Evolutionary conservation across 495 filamentous ascomycete species (phyloP), one percentile per base, ranked within the genome.

Genomic region (Podospora anserina): DNA sequence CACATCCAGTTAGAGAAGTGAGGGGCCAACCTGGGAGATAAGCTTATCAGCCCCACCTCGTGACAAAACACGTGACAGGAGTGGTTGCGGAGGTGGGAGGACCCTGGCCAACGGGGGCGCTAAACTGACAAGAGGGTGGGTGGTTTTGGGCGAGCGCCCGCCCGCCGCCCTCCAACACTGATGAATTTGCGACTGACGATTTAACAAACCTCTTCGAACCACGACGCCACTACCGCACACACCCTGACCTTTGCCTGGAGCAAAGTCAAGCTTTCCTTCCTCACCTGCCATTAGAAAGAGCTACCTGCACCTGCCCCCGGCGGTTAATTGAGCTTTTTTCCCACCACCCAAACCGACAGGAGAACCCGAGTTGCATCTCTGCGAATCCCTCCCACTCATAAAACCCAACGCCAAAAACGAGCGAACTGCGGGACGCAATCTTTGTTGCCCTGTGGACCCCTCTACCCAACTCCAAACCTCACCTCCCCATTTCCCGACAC

Each of bases 211-310:
- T 63, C 44, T 20, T 7, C 30, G 30, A 64, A 68, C 65, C 58
- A 69, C 66, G 30, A 27, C 32, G 28, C 65, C 26, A 65, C 67
- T 65, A 58, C 23, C 15, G 23, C 55, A 58, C 55, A 58, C 23
- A 11, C 55, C 55, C 55, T 58, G 44, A 63, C 66, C 68, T 62
- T 69, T 75, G 74, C 74, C 74, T 76, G 74, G 75, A 66, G 73
- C 75, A 77, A 70, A 64, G 71, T 75, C 75, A 69, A 63, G 57
- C 69, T 67, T 75, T 77, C 71, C 68, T 58, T 77, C 75, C 68
- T 69, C 32, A 32, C 55, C 23, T 6, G 68, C 18, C 49, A 23
- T 23, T 23, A 23, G 23, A 20, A 26, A 66, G 30, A 49, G 30
- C 49, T 39, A 65, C 62, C 34, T 49, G 19, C 16, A 18, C 13